Conservation (phyloP, 345 rosid species). For the Laguncularia racemosa region DNA sequence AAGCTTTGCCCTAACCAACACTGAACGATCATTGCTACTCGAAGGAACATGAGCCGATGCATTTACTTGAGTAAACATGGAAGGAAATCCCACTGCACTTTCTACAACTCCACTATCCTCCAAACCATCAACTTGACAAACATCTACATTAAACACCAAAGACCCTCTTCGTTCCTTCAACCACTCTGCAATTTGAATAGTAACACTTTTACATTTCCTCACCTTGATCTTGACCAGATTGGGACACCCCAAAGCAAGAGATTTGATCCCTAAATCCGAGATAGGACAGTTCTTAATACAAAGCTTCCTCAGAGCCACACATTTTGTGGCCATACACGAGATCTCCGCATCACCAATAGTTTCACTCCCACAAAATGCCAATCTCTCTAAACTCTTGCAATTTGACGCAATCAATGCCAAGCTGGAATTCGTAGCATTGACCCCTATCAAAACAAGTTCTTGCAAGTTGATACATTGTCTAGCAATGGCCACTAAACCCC, state of each 20-base stretch:
- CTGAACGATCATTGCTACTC: constrained; percentile 40
- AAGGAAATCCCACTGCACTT: constrained; percentile 26
- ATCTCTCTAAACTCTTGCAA: constrained; percentile 57
- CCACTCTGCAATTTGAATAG: constrained; percentile 45
- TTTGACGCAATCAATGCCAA: constrained; percentile 40
- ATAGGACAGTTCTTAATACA: constrained; percentile 76
- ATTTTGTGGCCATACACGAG: constrained; percentile 61
- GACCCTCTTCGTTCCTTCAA: constrained; percentile 42
- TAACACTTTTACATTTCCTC: constrained; percentile 69
- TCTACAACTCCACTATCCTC: constrained; percentile 38
- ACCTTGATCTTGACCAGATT: constrained; percentile 73
- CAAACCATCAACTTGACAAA: constrained; percentile 26
- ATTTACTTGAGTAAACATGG: constrained; percentile 19
- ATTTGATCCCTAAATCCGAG: constrained; percentile 57
- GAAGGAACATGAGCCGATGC: constrained; percentile 23
- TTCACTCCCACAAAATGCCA: constrained; percentile 72
- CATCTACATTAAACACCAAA: constrained; percentile 56
- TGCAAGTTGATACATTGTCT: constrained; percentile 54
- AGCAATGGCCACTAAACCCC: constrained; percentile 68
- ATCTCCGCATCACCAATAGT: constrained; percentile 65
- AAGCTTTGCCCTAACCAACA: constrained; percentile 38
- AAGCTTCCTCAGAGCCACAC: constrained; percentile 58
- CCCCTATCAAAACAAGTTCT: constrained; percentile 79
- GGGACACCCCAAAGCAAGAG: constrained; percentile 73
- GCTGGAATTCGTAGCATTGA: constrained; percentile 54